A percentile compares a stretch with the other conserved stretches of the same genome.
These are phyloP conservation scores for Trichophyton benhamiae DNA, from an alignment of 2,329 filamentous ascomycete genomes.

Conservation along the genomic window DNA sequence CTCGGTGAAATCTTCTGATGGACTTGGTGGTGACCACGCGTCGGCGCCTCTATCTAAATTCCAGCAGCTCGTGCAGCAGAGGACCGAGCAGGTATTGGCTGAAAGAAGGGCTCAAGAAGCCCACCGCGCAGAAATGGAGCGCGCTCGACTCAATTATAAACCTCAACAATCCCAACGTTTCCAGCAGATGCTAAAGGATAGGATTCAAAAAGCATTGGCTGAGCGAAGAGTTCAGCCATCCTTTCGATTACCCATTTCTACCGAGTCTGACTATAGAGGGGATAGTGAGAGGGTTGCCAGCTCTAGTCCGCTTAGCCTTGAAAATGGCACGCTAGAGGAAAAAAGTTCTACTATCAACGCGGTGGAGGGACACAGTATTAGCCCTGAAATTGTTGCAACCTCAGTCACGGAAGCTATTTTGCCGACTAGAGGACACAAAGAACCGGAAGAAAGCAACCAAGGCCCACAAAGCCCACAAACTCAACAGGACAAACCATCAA, in stretches of 20 bases:
- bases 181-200: background rate
- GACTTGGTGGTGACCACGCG: background rate
- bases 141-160: background rate
- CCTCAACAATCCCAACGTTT: background rate
- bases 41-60: background rate
- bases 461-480: background rate
- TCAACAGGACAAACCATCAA: background rate
- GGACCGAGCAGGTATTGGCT: background rate
- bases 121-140: background rate
- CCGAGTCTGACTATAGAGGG: background rate
- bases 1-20: background rate
- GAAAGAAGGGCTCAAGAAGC: background rate
- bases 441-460: background rate
- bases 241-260: background rate
- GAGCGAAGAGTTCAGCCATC: background rate
- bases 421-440: background rate
- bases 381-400: background rate
- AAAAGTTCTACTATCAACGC: background rate
- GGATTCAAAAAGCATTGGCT: background rate
- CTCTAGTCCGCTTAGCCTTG: background rate
- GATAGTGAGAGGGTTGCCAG: background rate
- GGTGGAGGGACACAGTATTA: background rate
- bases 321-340: background rate
- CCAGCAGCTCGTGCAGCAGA: background rate
- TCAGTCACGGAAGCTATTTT: background rate